These are phyloP conservation scores for Tolypocladium sp. DNA, from an alignment of 2,329 filamentous ascomycete species.

Conservation along the genomic window DNA sequence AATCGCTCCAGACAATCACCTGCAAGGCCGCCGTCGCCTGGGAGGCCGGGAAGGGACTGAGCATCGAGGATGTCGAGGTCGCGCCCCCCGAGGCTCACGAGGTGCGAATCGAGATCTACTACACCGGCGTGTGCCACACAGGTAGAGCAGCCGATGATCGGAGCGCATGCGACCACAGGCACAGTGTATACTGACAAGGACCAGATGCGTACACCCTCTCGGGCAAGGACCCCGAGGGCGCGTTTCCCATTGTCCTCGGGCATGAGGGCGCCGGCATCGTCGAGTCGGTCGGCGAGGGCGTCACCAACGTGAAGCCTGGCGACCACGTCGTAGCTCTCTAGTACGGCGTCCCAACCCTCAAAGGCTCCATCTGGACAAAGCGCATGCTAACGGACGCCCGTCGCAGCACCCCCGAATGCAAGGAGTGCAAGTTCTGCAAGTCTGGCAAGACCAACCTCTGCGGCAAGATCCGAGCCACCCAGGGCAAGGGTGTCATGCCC, in stretches of 20 bases:
- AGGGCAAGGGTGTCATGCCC: conserved; percentile 94
- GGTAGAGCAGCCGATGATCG: conserved; percentile 37
- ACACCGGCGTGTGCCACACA: conserved; percentile 98
- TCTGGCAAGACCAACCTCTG: conserved; percentile 99
- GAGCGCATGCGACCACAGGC: background rate
- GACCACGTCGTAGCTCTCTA: conserved; percentile 88
- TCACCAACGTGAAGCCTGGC: conserved; percentile 87
- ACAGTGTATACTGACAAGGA: conserved; percentile 1
- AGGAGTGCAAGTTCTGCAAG: conserved; percentile 99
- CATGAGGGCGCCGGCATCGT: conserved; percentile 90
- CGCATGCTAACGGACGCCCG: conserved; percentile 4
- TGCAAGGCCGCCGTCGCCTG: conserved; percentile 98
- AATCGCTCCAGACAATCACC: conserved; percentile 65
- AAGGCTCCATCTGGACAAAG: too few relatives aligned
- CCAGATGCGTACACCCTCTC: conserved; percentile 87
- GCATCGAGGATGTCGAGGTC: conserved; percentile 88
- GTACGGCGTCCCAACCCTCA: conserved; percentile 35
- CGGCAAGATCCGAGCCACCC: conserved; percentile 95
- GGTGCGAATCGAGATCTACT: conserved; percentile 93
- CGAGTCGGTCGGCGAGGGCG: conserved; percentile 88
- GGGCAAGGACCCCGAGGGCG: conserved; percentile 94
- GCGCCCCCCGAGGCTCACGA: conserved; percentile 82
- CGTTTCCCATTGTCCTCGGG: conserved; percentile 80
- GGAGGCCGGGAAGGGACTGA: conserved; percentile 86
- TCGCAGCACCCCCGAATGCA: conserved; percentile 83